A percentile compares a stretch with the other conserved stretches of the same genome.
phyloP scores from a whole-genome alignment of 2,329 filamentous ascomycete genomes.

The Uncinocarpus reesii region DNA sequence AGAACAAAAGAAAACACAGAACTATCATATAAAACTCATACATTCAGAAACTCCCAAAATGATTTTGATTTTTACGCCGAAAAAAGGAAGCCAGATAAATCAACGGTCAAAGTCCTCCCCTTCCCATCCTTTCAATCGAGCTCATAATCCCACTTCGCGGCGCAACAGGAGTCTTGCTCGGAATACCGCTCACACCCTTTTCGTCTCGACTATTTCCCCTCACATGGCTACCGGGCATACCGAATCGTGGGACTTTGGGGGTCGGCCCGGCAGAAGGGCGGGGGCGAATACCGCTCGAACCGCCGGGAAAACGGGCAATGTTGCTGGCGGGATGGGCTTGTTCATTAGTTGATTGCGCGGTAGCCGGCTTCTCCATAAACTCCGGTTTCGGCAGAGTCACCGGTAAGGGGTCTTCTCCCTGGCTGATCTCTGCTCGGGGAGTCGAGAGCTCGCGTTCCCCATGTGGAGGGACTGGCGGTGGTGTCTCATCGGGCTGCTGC shows the following conservation, averaged over 20 bases:
- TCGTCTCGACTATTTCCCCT: conserved; percentile 29
- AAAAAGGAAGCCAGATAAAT: background rate
- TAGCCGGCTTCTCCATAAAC: background rate
- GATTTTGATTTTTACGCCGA: too few relatives aligned
- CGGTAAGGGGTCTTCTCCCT: conserved; percentile 6
- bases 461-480: conserved; percentile 3
- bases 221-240: conserved; percentile 24
- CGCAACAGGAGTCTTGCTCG: conserved; percentile 26
- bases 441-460: background rate
- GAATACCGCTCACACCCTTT: conserved; percentile 8
- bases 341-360: background rate
- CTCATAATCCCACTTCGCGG: conserved; percentile 66
- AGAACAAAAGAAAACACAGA: background rate
- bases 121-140: conserved; percentile 81
- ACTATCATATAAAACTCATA: background rate
- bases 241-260: conserved; percentile 26
- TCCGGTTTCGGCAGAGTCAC: background rate
- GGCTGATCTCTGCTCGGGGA: background rate
- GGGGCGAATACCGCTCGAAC: conserved; percentile 25
- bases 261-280: conserved; percentile 21
- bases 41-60: too few relatives aligned
- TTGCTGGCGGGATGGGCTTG: conserved; percentile 8
- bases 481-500: conserved; percentile 7
- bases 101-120: conserved; percentile 20
- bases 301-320: conserved; percentile 8